A percentile compares a stretch with the other conserved stretches of the same genome.
These are phyloP conservation scores for Trichocladium uniseriatum DNA, from an alignment of 495 filamentous ascomycete genomes.

Conservation along the genomic window DNA sequence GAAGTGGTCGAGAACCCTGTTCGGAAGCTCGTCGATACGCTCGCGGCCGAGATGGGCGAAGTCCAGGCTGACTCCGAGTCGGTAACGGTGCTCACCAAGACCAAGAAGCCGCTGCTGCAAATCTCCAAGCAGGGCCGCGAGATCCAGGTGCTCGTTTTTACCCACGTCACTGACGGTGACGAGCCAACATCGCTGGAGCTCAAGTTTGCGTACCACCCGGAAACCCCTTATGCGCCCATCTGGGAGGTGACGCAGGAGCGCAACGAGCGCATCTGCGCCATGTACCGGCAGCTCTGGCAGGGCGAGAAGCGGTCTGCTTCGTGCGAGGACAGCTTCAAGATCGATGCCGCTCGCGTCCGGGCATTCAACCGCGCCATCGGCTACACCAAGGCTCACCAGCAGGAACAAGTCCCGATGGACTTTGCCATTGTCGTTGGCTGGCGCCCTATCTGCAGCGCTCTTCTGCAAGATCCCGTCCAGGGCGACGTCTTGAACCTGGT, in stretches of 20 bases:
- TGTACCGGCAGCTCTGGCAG: conserved; percentile 95
- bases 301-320: conserved; percentile 79
- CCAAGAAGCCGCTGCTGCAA: background rate
- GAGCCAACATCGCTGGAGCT: conserved; percentile 75
- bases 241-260: conserved; percentile 86
- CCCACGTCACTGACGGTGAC: conserved; percentile 52
- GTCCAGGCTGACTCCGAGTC: background rate
- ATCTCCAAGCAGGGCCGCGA: background rate
- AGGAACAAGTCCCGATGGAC: conserved; percentile 91
- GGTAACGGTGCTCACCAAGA: background rate
- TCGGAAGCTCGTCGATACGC: background rate
- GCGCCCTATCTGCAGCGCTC: conserved; percentile 96
- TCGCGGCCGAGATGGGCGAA: background rate
- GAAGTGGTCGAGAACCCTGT: background rate
- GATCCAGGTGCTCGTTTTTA: background rate
- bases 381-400: background rate
- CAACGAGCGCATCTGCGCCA: conserved; percentile 92
- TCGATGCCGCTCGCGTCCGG: conserved; percentile 54
- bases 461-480: conserved; percentile 88
- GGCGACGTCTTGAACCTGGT: conserved; percentile 89
- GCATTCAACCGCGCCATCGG: background rate
- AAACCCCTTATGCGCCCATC: conserved; percentile 88
- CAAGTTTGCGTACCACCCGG: conserved; percentile 81
- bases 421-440: conserved; percentile 96
- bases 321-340: conserved; percentile 71